phyloP scores from a whole-genome alignment of 306 rosid genomes.

The Cajanus cajan region DNA sequence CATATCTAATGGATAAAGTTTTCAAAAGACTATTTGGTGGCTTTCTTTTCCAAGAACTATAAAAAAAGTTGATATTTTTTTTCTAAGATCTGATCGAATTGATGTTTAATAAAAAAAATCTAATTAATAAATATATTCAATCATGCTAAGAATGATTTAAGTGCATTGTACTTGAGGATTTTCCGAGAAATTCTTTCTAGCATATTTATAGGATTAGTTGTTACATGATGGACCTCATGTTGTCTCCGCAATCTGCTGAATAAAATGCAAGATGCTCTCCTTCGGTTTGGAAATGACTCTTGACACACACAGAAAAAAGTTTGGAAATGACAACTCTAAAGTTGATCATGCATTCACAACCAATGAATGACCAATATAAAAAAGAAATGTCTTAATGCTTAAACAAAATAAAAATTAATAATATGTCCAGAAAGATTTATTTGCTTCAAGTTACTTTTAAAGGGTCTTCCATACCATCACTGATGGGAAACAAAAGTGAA shows the following conservation, averaged over 20 bases:
- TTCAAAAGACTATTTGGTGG: not conserved
- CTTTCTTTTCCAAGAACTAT: not conserved
- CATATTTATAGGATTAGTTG: not conserved
- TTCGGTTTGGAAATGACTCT: not conserved
- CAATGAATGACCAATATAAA: not conserved
- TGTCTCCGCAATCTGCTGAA: not conserved
- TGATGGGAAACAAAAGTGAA: too few relatives aligned
- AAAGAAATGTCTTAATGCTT: not conserved
- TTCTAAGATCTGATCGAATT: not conserved
- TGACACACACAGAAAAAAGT: not conserved
- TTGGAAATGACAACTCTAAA: conserved; percentile 6
- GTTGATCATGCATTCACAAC: not conserved
- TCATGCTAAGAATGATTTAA: not conserved
- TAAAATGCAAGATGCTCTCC: not conserved
- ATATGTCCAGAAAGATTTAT: not conserved
- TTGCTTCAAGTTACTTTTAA: not conserved
- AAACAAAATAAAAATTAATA: not conserved
- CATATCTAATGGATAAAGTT: not conserved
- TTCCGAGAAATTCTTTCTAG: not conserved
- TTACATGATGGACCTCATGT: conserved; percentile 1
- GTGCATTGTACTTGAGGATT: not conserved
- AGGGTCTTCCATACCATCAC: too few relatives aligned
- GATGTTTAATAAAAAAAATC: not conserved
- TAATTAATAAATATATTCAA: not conserved
- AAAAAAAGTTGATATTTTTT: not conserved